Conservation (phyloP, 2,329 filamentous ascomycete genomes). For the Diaporthe australafricana region DNA sequence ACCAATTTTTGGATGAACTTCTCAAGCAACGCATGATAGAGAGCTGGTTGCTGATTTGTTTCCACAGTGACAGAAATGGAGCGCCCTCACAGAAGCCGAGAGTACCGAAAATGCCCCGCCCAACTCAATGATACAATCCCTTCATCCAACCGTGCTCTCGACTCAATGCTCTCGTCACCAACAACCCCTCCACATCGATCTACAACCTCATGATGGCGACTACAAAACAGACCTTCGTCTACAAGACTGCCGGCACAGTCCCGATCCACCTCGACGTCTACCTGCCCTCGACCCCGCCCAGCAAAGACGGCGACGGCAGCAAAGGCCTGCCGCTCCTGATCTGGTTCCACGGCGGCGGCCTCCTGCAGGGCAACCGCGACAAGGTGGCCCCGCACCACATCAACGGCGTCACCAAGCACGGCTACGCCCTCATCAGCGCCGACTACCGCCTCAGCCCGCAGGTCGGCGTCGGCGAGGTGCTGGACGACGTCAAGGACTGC, state of each 20-base stretch:
- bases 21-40: background rate
- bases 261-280: conserved; percentile 12
- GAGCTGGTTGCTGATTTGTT: background rate
- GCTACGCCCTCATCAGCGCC: conserved; percentile 7
- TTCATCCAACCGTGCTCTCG: background rate
- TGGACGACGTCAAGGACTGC: conserved; percentile 12
- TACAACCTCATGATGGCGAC: background rate
- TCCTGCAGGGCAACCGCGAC: conserved; percentile 14
- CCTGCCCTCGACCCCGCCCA: conserved; percentile 2
- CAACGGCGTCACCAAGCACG: conserved; percentile 18
- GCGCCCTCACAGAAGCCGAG: background rate
- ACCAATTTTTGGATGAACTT: too few species aligned
- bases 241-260: conserved; percentile 7
- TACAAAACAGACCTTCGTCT: conserved; percentile 14
- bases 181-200: background rate
- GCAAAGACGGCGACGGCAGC: background rate
- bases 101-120: conserved; percentile 4
- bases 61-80: too few species aligned
- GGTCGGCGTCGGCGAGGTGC: background rate
- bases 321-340: conserved; percentile 1
- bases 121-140: background rate
- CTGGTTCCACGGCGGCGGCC: conserved; percentile 23
- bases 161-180: background rate
- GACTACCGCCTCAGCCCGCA: conserved; percentile 22
- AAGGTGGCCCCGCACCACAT: conserved; percentile 10